Evolutionary conservation across 106 monocot genomes (phyloP).

Genomic region (Chionographis japonica): DNA sequence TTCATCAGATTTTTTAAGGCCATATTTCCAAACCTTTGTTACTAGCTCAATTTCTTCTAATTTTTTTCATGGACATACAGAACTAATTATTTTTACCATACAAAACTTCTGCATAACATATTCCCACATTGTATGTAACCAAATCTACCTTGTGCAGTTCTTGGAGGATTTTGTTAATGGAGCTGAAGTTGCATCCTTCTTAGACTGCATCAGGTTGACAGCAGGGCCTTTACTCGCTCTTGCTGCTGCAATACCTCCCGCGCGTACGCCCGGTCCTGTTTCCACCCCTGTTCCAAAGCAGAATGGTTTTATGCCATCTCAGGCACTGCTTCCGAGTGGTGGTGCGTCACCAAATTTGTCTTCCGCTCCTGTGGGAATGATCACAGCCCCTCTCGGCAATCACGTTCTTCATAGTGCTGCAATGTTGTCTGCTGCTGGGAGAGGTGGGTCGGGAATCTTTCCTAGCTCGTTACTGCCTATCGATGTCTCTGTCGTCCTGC

Average conservation of each 20-base stretch:
- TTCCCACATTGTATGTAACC: too few species aligned
- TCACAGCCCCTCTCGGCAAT: constrained; percentile 34
- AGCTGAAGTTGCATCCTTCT: constrained; percentile 92
- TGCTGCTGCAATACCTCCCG: constrained; percentile 91
- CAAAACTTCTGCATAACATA: neutral
- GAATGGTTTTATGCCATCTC: constrained; percentile 33
- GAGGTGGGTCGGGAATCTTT: constrained; percentile 90
- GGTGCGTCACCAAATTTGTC: constrained; percentile 38
- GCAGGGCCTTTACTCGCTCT: constrained; percentile 97
- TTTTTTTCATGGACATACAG: too few species aligned
- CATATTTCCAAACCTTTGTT: too few species aligned
- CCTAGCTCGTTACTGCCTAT: constrained; percentile 93
- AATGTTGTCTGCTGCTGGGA: constrained; percentile 71
- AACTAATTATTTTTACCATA: neutral
- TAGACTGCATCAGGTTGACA: constrained; percentile 93
- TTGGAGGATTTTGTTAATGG: constrained; percentile 97
- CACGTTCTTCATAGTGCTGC: constrained; percentile 58
- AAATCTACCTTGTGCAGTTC: constrained; percentile 52
- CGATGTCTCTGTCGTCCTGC: constrained; percentile 93
- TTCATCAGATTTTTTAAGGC: too few species aligned
- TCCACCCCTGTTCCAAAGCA: constrained; percentile 58
- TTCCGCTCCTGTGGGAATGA: constrained; percentile 17
- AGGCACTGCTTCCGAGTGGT: constrained; percentile 41
- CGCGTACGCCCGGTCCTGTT: constrained; percentile 78
- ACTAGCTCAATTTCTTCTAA: too few species aligned